Percentiles rank a stretch among this genome's conserved stretches.
phyloP scores from a whole-genome alignment of 345 rosid genomes.

The Dipteronia sinensis region DNA sequence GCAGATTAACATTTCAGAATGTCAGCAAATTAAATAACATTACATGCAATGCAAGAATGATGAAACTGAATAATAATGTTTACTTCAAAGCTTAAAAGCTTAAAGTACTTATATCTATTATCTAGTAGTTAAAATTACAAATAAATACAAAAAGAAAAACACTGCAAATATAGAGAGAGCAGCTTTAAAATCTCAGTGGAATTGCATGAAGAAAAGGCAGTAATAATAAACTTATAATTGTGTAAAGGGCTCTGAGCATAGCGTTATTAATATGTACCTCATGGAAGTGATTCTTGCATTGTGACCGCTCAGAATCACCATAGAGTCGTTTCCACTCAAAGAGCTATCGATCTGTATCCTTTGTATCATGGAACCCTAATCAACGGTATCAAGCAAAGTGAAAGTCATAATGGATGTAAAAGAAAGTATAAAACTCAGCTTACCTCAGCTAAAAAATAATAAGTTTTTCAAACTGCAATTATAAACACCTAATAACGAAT shows the following conservation, averaged over 20 bases:
- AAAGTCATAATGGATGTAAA: background rate
- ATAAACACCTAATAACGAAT: background rate
- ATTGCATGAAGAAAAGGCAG: background rate
- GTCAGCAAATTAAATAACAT: too few relatives aligned
- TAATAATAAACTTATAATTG: background rate
- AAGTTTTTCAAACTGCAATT: background rate
- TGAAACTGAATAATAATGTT: too few relatives aligned
- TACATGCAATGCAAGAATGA: too few relatives aligned
- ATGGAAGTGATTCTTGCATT: conserved; percentile 68
- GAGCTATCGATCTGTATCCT: conserved; percentile 27
- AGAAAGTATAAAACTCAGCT: background rate
- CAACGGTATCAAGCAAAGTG: conserved; percentile 6
- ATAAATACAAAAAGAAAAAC: background rate
- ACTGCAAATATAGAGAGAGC: background rate
- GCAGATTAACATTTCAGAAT: too few relatives aligned
- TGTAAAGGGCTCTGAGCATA: background rate
- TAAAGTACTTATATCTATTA: too few relatives aligned
- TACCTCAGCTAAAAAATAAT: background rate
- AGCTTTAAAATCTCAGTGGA: background rate
- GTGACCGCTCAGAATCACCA: conserved; percentile 37
- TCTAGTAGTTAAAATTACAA: too few relatives aligned
- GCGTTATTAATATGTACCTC: conserved; percentile 33
- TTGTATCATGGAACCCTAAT: conserved; percentile 44
- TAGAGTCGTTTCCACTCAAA: conserved; percentile 25
- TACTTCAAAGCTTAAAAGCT: too few relatives aligned